phyloP scores from a whole-genome alignment of 345 rosid genomes.

The Arabidopsis thaliana region TAIR10.1 NC_003074.8:19878501-19879000 shows the following conservation, averaged over 20 bases:
- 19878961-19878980: conserved; percentile 23
- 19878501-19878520: neutral
- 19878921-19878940: conserved; percentile 23
- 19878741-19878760: too few species aligned
- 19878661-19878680: neutral
- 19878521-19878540: conserved; percentile 34
- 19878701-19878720: too few species aligned
- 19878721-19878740: too few species aligned
- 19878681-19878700: neutral
- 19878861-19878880: conserved; percentile 37
- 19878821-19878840: neutral
- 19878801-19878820: neutral
- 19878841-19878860: conserved; percentile 4
- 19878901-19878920: neutral
- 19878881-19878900: too few species aligned
- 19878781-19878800: neutral
- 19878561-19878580: conserved; percentile 27
- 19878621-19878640: conserved; percentile 3
- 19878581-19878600: conserved; percentile 28
- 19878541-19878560: conserved; percentile 48
- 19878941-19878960: neutral
- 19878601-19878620: conserved; percentile 28
- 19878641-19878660: neutral
- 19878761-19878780: neutral
- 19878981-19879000: conserved; percentile 19